Evolutionary conservation across 352 stramenopile genomes (phyloP).

Genomic region (Globisporangium irregulare): DNA sequence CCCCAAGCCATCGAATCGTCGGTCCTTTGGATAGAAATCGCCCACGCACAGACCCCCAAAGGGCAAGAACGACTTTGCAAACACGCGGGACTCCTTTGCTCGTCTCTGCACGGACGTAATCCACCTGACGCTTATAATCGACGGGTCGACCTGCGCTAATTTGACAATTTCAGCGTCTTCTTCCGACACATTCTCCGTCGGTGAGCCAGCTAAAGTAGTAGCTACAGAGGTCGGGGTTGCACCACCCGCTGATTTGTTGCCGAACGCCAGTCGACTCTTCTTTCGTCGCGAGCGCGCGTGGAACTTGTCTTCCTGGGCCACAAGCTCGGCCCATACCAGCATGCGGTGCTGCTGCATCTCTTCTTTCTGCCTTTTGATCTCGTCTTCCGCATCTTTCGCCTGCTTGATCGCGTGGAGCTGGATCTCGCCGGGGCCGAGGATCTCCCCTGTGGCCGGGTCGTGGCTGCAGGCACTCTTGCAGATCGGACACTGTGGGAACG

Average conservation of each 20-base stretch:
- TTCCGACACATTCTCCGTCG: conserved; percentile 1
- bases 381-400: conserved; percentile 41
- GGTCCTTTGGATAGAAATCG: conserved; percentile 45
- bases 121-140: conserved; percentile 43
- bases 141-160: conserved; percentile 27
- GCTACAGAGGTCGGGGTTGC: background rate
- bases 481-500: conserved; percentile 61
- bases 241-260: background rate
- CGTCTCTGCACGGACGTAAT: conserved; percentile 45
- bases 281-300: conserved; percentile 24
- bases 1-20: conserved; percentile 74
- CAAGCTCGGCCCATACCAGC: conserved; percentile 50
- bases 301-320: conserved; percentile 27
- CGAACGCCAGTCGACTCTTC: conserved; percentile 39
- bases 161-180: conserved; percentile 17
- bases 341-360: conserved; percentile 67
- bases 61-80: conserved; percentile 63
- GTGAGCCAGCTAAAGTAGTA: background rate
- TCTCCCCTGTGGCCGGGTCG: conserved; percentile 47
- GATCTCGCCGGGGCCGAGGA: conserved; percentile 59
- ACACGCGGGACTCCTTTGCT: conserved; percentile 29
- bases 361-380: conserved; percentile 42
- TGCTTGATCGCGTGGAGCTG: conserved; percentile 43
- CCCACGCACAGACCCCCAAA: conserved; percentile 76
- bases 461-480: conserved; percentile 64